Base-by-base conservation (phyloP, 163 green algal genomes). In the Smithsoniella earleae region DNA sequence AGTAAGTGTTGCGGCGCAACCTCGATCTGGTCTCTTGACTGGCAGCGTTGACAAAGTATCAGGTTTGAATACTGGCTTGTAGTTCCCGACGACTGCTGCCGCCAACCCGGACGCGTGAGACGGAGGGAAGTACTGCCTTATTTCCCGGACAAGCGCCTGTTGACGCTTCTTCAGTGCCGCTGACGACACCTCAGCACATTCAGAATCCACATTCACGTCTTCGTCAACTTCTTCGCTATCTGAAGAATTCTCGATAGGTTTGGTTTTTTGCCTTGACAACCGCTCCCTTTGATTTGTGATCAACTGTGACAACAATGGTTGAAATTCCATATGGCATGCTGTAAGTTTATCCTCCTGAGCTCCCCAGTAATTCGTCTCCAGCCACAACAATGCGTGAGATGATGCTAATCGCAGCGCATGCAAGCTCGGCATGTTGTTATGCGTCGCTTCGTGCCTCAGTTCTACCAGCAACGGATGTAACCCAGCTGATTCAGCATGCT, bases 401-500 rank as follows among this genome's bases (percentile, higher is more conserved):
- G 86, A 81, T 0, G 82, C 89, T 25, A 86, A 63, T 22, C 82
- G 73, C 36, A 93, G 78, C 34, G 87, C 77, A 2, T 82, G 64
- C 74, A 94, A 73, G 6, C 75, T 84, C 2, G 89, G 89, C 76
- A 96, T 82, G 33, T 91, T 85, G 73, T 89, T 91, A 82, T 96
- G 89, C 0, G 87, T 90, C 0, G 89, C 83, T 44, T 93, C 88
- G 49, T 96, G 89, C 2, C 89, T 82, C 0, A 92, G 43, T 64
- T 96, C 89, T 22, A 96, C 89, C 66, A 95, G 77, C 36, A 88
- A 49, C 4, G 83, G 82, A 0, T 89, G 88, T 46, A 95, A 73
- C 31, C 89, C 88, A 73, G 86, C 78, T 3, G 58, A 64, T 20
- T 76, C 77, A 3, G 77, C 74, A 20, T 85, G 74, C 27, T 58